Percentiles rank a stretch among this genome's conserved stretches.
phyloP scores from a whole-genome alignment of 768 basidiomycete species.

The Dendrothele bispora region DNA sequence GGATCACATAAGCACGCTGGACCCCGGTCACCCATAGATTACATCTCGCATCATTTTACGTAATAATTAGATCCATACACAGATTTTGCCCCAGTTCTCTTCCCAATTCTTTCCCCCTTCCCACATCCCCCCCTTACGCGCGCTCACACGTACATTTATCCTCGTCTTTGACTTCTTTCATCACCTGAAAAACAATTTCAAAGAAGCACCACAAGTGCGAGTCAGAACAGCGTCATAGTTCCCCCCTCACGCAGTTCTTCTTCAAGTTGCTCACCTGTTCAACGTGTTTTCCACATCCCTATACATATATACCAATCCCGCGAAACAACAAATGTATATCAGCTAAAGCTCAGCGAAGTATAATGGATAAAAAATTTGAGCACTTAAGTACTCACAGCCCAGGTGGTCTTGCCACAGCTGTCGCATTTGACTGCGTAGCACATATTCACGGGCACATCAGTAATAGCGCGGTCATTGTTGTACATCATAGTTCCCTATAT shows the following conservation, averaged over 20 bases:
- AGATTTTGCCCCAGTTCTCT: too few relatives aligned
- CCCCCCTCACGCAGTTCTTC: neutral
- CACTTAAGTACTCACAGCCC: constrained; percentile 51
- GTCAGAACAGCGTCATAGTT: neutral
- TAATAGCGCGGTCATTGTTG: too few relatives aligned
- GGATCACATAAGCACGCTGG: too few relatives aligned
- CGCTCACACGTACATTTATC: constrained; percentile 44
- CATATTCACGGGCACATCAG: constrained; percentile 50
- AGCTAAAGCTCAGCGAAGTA: constrained; percentile 1
- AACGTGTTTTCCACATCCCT: constrained; percentile 75
- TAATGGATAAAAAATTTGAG: constrained; percentile 22
- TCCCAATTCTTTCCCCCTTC: neutral
- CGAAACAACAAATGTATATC: neutral
- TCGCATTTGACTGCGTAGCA: constrained; percentile 61
- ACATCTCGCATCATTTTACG: neutral
- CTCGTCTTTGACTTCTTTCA: constrained; percentile 46
- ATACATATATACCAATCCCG: constrained; percentile 10
- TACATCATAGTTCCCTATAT: too few relatives aligned
- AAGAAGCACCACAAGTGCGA: constrained; percentile 8
- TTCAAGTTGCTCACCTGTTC: constrained; percentile 48
- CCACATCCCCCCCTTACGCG: constrained; percentile 6
- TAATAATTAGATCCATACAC: too few relatives aligned
- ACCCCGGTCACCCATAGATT: constrained; percentile 25
- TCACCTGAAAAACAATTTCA: constrained; percentile 34
- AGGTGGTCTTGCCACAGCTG: constrained; percentile 67